Percentiles rank a stretch among this genome's conserved stretches.
Conservation (phyloP, 2,329 filamentous ascomycete genomes). For the Trichoderma lentiforme region DNA sequence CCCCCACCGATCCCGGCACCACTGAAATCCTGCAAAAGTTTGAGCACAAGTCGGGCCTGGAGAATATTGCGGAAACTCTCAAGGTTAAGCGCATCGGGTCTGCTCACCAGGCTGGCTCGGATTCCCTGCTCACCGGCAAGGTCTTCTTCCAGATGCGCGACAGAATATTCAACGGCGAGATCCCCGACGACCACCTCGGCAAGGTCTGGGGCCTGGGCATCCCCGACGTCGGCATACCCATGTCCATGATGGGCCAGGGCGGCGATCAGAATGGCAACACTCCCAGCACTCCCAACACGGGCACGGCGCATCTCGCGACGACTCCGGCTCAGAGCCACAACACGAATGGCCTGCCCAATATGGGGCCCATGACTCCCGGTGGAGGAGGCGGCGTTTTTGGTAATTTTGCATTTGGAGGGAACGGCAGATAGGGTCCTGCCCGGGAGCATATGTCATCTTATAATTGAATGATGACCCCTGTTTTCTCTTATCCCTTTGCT, state of each 20-base stretch:
- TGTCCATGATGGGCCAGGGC: conserved; percentile 31
- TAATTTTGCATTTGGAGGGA: conserved; percentile 58
- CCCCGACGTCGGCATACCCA: conserved; percentile 53
- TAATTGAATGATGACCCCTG: conserved; percentile 4
- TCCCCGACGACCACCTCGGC: conserved; percentile 78
- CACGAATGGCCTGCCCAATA: conserved; percentile 53
- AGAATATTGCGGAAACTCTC: conserved; percentile 89
- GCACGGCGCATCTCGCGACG: conserved; percentile 44
- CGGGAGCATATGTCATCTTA: conserved; percentile 18
- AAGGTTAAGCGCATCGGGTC: conserved; percentile 84
- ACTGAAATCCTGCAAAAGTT: conserved; percentile 77
- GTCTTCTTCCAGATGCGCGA: conserved; percentile 93
- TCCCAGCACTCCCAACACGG: conserved; percentile 69
- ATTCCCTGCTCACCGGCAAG: conserved; percentile 87
- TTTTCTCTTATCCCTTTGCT: background rate
- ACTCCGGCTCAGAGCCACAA: conserved; percentile 52
- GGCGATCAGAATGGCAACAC: conserved; percentile 45
- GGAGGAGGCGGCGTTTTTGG: conserved; percentile 73
- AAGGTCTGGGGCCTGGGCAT: conserved; percentile 92
- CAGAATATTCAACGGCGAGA: conserved; percentile 78
- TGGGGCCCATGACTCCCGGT: conserved; percentile 75
- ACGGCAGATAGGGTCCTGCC: conserved; percentile 32
- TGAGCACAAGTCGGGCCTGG: conserved; percentile 85
- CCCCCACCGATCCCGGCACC: conserved; percentile 61
- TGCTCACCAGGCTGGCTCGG: conserved; percentile 89